These are phyloP conservation scores for Hygrocybe punicea DNA, from an alignment of 768 basidiomycete genomes.

Conservation along the genomic window DNA sequence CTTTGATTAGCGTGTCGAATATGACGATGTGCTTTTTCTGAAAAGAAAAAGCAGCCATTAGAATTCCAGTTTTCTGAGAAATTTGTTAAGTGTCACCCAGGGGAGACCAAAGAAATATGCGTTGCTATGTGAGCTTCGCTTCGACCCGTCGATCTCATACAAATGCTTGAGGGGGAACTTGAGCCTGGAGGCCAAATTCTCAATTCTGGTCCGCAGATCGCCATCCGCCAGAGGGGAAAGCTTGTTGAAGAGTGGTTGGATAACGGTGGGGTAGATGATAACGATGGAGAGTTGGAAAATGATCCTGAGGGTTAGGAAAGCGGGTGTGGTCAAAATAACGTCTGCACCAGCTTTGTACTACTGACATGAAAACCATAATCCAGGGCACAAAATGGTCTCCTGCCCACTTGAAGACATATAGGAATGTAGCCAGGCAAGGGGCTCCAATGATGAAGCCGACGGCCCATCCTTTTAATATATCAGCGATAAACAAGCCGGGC, in stretches of 20 bases:
- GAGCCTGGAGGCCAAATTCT: constrained; percentile 71
- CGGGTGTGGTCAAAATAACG: background rate
- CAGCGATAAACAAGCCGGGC: constrained; percentile 65
- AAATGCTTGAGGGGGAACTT: constrained; percentile 92
- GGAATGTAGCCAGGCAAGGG: constrained; percentile 83
- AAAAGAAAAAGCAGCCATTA: background rate
- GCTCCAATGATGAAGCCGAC: constrained; percentile 70
- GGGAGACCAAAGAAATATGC: constrained; percentile 99
- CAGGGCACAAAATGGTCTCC: constrained; percentile 90
- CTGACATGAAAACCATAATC: constrained; percentile 90
- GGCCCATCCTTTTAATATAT: constrained; percentile 77
- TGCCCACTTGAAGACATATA: constrained; percentile 89
- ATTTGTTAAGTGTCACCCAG: constrained; percentile 50
- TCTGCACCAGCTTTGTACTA: constrained; percentile 9
- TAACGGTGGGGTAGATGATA: constrained; percentile 76
- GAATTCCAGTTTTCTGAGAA: background rate
- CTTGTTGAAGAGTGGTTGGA: constrained; percentile 97
- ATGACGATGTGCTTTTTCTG: constrained; percentile 94
- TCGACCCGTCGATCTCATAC: constrained; percentile 96
- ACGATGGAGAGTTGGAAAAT: constrained; percentile 82
- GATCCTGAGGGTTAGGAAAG: constrained; percentile 46
- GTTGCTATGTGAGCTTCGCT: constrained; percentile 92
- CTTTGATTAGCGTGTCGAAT: constrained; percentile 94
- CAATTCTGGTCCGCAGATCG: constrained; percentile 73
- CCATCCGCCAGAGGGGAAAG: constrained; percentile 80